Conservation (phyloP, 495 filamentous ascomycete genomes). For the Trichoderma gamsii region DNA sequence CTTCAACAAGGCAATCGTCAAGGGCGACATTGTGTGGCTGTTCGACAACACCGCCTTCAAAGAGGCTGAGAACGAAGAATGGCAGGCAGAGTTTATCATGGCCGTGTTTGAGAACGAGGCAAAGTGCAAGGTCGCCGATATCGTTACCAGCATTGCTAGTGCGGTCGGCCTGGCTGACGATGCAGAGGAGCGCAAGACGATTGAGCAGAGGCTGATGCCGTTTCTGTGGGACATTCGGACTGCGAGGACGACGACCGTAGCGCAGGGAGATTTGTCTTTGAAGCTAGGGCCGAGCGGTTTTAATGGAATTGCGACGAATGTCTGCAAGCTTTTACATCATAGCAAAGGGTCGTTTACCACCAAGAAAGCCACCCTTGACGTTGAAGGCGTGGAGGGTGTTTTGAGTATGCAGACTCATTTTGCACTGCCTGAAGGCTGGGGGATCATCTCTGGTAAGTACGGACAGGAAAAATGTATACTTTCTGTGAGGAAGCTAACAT, state of each 20-base stretch:
- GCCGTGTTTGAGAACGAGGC: constrained; percentile 70
- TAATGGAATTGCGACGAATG: constrained; percentile 63
- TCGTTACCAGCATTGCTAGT: constrained; percentile 65
- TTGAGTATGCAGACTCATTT: constrained; percentile 61
- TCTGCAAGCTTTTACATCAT: constrained; percentile 38
- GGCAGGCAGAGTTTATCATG: constrained; percentile 75
- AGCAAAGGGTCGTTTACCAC: constrained; percentile 35
- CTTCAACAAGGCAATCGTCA: constrained; percentile 32
- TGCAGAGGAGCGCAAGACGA: constrained; percentile 54
- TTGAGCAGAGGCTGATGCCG: constrained; percentile 64
- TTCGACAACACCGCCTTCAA: constrained; percentile 81
- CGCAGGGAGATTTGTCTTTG: constrained; percentile 42
- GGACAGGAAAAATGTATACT: background rate
- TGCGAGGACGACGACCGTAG: constrained; percentile 54
- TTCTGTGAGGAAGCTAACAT: background rate
- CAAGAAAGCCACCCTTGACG: constrained; percentile 40
- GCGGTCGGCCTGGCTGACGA: constrained; percentile 63
- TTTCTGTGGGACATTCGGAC: constrained; percentile 73
- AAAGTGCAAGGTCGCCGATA: constrained; percentile 55
- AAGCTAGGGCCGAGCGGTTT: constrained; percentile 62
- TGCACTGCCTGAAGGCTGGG: constrained; percentile 76
- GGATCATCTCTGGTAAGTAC: constrained; percentile 62
- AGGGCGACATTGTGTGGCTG: constrained; percentile 71
- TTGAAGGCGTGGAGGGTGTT: constrained; percentile 40
- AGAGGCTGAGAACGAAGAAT: constrained; percentile 41